Conservation (phyloP, 805 yeast species). For the Scheffersomyces ergatensis region DNA sequence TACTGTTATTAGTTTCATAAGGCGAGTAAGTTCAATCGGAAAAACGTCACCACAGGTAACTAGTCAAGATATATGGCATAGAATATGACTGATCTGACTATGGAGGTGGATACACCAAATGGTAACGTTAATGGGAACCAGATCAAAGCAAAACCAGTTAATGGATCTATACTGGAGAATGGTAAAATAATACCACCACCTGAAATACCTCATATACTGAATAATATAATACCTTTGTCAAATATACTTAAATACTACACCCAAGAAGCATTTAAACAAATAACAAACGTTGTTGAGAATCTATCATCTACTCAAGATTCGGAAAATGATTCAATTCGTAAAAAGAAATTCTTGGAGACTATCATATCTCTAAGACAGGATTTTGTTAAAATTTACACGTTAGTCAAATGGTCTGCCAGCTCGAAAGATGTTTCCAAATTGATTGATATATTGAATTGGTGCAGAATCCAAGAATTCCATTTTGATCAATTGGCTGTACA, state of each 20-base stretch:
- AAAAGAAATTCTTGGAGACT: constrained; percentile 64
- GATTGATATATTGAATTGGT: constrained; percentile 87
- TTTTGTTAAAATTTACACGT: constrained; percentile 77
- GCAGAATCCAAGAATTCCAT: constrained; percentile 72
- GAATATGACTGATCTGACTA: background rate
- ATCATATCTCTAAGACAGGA: constrained; percentile 77
- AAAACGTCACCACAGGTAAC: too few relatives aligned
- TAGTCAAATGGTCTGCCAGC: constrained; percentile 84
- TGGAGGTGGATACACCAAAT: background rate
- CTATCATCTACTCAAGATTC: constrained; percentile 43
- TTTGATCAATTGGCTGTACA: constrained; percentile 62
- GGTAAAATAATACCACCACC: constrained; percentile 7
- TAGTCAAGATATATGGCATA: too few relatives aligned
- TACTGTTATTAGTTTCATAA: too few relatives aligned
- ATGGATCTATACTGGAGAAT: background rate
- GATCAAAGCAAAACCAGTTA: background rate
- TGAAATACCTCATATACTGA: constrained; percentile 67
- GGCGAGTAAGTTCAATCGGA: too few relatives aligned
- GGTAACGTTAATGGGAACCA: background rate
- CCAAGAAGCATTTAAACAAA: constrained; percentile 60
- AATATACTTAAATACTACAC: constrained; percentile 58
- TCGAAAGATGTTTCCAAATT: constrained; percentile 68
- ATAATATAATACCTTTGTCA: constrained; percentile 65
- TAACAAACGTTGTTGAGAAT: constrained; percentile 59
- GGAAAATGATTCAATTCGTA: constrained; percentile 60